phyloP scores from a whole-genome alignment of 2,329 filamentous ascomycete genomes.

The Diaporthe velutina region DNA sequence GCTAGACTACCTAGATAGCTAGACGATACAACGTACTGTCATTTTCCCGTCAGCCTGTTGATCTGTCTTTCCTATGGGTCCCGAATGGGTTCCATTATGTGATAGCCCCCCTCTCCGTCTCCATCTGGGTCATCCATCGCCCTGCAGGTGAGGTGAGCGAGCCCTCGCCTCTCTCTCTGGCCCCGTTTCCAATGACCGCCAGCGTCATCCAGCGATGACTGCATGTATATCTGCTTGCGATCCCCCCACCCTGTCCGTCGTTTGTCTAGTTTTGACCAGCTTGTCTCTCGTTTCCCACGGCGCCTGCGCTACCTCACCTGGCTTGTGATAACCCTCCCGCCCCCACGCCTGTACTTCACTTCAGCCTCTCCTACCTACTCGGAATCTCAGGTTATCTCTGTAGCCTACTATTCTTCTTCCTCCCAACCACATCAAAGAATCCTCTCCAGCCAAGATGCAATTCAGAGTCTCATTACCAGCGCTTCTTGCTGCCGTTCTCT shows the following conservation, averaged over 20 bases:
- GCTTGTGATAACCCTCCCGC: neutral
- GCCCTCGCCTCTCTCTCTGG: neutral
- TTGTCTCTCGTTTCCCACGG: neutral
- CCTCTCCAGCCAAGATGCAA: constrained; percentile 27
- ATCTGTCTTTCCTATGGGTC: neutral
- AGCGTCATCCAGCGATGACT: constrained; percentile 17
- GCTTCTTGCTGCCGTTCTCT: constrained; percentile 31
- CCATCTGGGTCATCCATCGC: constrained; percentile 10
- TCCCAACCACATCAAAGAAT: neutral
- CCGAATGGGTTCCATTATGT: neutral
- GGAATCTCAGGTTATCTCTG: neutral
- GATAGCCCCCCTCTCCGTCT: neutral
- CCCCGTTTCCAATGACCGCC: constrained; percentile 13
- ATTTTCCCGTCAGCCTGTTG: constrained; percentile 7
- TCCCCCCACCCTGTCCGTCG: neutral
- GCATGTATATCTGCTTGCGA: constrained; percentile 27
- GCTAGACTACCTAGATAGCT: neutral
- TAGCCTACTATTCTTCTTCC: neutral
- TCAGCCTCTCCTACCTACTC: neutral
- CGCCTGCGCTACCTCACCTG: neutral
- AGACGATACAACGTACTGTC: neutral
- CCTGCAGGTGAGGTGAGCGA: constrained; percentile 26
- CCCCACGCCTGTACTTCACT: neutral
- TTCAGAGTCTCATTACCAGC: constrained; percentile 28
- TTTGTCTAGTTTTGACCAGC: neutral